These are phyloP conservation scores for Fusarium odoratissimum DNA, from an alignment of 2,329 filamentous ascomycete species.

Conservation along the genomic window DNA sequence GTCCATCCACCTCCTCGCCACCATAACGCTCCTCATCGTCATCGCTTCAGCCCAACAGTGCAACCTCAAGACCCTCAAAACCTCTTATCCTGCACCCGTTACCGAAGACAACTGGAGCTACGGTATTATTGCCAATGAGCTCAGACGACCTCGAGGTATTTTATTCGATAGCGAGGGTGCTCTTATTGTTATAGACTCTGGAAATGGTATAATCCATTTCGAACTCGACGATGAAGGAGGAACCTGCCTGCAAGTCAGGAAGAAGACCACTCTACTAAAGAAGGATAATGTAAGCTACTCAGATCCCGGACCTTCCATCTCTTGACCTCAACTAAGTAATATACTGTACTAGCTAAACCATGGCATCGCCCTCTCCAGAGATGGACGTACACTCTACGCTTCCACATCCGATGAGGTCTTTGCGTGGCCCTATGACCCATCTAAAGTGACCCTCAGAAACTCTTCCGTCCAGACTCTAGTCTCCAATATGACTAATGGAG, in stretches of 20 bases:
- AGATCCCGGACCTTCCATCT: fast-evolving
- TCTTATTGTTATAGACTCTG: slow-evolving; percentile 59
- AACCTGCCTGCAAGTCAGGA: slow-evolving; percentile 54
- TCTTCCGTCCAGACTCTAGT: slow-evolving; percentile 63
- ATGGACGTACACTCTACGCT: slow-evolving; percentile 67
- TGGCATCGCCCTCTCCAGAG: slow-evolving; percentile 64
- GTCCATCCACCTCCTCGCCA: slow-evolving; percentile 24
- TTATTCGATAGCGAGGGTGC: slow-evolving; percentile 59
- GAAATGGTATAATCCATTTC: slow-evolving; percentile 57
- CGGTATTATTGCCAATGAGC: slow-evolving; percentile 56
- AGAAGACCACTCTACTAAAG: slow-evolving; percentile 53
- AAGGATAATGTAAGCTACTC: slow-evolving; percentile 49
- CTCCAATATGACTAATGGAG: slow-evolving; percentile 69
- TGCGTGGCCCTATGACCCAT: slow-evolving; percentile 72
- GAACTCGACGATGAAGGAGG: slow-evolving; percentile 55
- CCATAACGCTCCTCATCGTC: slow-evolving; percentile 16
- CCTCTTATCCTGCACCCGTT: slow-evolving; percentile 52
- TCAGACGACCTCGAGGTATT: slow-evolving; percentile 58
- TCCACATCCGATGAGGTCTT: slow-evolving; percentile 70
- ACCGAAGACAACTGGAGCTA: slow-evolving; percentile 58
- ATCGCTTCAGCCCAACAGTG: slow-evolving; percentile 24
- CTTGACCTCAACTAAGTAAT: neutral
- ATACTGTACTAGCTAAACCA: slow-evolving; percentile 62
- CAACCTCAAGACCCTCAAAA: slow-evolving; percentile 47
- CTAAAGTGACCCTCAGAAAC: slow-evolving; percentile 56